phyloP scores from a whole-genome alignment of 768 basidiomycete genomes.

The Gloeophyllum trabeum region DNA sequence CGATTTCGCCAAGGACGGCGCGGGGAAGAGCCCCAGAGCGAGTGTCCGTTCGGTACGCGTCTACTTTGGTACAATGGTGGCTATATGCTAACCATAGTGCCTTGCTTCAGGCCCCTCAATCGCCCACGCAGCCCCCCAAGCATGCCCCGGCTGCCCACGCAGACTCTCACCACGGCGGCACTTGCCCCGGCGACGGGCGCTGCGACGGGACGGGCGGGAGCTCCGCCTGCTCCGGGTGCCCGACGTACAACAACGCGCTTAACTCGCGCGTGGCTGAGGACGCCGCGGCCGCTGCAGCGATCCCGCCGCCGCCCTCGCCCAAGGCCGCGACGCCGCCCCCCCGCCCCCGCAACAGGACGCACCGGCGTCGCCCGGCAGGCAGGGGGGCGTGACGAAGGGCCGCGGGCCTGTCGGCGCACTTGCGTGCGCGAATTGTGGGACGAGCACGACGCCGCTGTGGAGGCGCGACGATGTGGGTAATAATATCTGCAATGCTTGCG shows the following conservation, averaged over 20 bases:
- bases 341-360: not conserved
- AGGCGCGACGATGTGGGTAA: constrained; percentile 84
- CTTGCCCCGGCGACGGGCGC: constrained; percentile 97
- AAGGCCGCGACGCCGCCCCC: constrained; percentile 6
- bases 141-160: constrained; percentile 23
- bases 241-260: constrained; percentile 86
- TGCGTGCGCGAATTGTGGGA: constrained; percentile 82
- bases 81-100: no score
- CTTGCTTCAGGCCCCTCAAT: no score
- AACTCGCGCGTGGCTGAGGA: constrained; percentile 22
- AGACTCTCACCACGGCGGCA: constrained; percentile 33
- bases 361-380: no score
- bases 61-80: no score
- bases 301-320: constrained; percentile 4
- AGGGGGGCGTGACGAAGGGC: no score
- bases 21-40: no score
- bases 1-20: no score
- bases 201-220: constrained; percentile 97
- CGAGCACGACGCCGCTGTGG: constrained; percentile 86
- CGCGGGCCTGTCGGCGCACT: constrained; percentile 54
- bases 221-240: constrained; percentile 88
- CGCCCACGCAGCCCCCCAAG: constrained; percentile 24
- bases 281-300: no score
- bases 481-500: constrained; percentile 92
- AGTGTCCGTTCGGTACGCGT: no score